Conservation (phyloP, 192 early-diverging fungal genomes). For the Coemansia sp. region DNA sequence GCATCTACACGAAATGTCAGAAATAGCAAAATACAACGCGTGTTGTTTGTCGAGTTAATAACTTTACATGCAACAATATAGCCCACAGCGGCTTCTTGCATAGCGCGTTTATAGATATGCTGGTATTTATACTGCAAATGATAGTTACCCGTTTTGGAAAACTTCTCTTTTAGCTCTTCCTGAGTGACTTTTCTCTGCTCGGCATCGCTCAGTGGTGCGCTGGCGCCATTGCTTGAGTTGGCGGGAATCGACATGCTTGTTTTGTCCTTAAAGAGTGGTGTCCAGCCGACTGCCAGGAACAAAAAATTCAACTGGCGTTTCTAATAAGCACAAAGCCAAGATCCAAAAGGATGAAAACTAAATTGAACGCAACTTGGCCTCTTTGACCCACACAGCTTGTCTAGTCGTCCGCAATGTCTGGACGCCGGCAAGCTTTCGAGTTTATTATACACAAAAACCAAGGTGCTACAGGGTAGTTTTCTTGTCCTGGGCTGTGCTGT, state of each 20-base stretch:
- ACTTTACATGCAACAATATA: neutral
- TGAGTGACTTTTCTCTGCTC: constrained; percentile 30
- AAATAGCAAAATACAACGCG: neutral
- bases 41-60: neutral
- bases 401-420: too few species aligned
- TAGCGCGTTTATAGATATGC: neutral
- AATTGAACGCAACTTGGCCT: too few species aligned
- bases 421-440: too few species aligned
- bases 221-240: constrained; percentile 5
- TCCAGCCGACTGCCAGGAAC: neutral
- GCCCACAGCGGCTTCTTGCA: neutral
- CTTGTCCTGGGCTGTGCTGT: neutral
- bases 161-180: constrained; percentile 37
- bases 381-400: too few species aligned
- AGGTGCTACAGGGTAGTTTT: too few species aligned
- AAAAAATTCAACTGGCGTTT: neutral
- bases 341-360: too few species aligned
- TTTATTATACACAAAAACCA: neutral
- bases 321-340: neutral
- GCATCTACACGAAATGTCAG: constrained; percentile 40
- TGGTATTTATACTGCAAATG: neutral
- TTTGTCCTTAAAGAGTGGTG: neutral
- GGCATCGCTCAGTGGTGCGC: constrained; percentile 11
- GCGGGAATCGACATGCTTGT: constrained; percentile 3
- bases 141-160: constrained; percentile 43